Conservation (phyloP, 2,329 filamentous ascomycete genomes). For the Exophiala sideris region DNA sequence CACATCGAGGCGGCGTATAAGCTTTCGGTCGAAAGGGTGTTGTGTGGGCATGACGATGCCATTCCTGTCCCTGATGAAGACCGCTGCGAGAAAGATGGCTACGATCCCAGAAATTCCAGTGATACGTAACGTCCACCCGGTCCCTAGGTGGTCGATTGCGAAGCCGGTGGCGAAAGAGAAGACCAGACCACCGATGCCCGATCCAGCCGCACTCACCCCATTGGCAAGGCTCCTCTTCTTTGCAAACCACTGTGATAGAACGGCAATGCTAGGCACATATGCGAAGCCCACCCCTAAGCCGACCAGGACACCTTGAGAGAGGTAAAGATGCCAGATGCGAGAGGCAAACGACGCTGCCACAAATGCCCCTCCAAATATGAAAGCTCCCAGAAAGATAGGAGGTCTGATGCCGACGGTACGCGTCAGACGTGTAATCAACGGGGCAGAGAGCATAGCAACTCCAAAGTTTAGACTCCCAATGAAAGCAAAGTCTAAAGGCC, state of each 20-base stretch:
- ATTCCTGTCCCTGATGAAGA: conserved; percentile 31
- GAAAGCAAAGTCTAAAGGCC: conserved; percentile 31
- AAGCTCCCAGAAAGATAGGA: conserved; percentile 21
- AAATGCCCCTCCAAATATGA: conserved; percentile 22
- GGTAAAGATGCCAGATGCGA: conserved; percentile 26
- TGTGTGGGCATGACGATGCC: conserved; percentile 24
- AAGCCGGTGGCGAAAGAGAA: conserved; percentile 28
- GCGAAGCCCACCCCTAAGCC: conserved; percentile 29
- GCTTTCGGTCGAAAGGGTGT: conserved; percentile 22
- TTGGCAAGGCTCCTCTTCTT: conserved; percentile 31
- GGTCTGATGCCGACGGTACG: conserved; percentile 19
- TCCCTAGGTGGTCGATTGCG: conserved; percentile 29
- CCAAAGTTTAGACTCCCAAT: conserved; percentile 31
- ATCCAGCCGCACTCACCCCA: conserved; percentile 29
- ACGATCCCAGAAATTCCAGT: conserved; percentile 27
- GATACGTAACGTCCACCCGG: conserved; percentile 30
- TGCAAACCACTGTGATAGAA: conserved; percentile 32
- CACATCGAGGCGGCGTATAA: conserved; percentile 23
- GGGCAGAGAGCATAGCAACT: conserved; percentile 28
- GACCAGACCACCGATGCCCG: conserved; percentile 30
- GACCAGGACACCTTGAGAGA: conserved; percentile 28
- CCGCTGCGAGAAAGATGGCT: conserved; percentile 24
- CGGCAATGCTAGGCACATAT: conserved; percentile 23
- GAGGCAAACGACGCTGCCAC: conserved; percentile 29
- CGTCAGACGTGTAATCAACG: conserved; percentile 27